Conservation (phyloP, 2,329 filamentous ascomycete genomes). For the Neonectria ditissima region DNA sequence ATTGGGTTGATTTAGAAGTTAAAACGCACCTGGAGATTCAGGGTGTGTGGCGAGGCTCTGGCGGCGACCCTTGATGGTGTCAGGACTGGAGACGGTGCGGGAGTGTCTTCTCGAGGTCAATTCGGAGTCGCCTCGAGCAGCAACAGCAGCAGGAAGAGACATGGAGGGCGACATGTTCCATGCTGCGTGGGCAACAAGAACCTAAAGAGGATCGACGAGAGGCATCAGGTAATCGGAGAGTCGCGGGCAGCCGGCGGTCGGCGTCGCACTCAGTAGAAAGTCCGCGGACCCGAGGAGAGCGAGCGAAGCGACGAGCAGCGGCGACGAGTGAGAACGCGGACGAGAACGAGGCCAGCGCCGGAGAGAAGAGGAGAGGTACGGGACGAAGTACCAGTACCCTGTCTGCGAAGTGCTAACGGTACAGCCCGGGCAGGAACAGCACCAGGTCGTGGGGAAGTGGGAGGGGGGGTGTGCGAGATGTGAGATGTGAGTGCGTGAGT, state of each 20-base stretch:
- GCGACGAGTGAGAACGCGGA: slow-evolving; percentile 32
- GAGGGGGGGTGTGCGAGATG: neutral
- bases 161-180: slow-evolving; percentile 52
- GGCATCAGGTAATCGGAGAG: slow-evolving; percentile 30
- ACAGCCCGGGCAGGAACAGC: neutral
- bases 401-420: neutral
- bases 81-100: slow-evolving; percentile 40
- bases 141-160: slow-evolving; percentile 41
- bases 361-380: slow-evolving; percentile 31
- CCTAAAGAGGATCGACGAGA: slow-evolving; percentile 38
- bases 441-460: slow-evolving; percentile 1
- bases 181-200: slow-evolving; percentile 45
- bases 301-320: neutral
- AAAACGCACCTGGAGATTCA: slow-evolving; percentile 48
- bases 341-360: slow-evolving; percentile 33
- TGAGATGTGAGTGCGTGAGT: neutral
- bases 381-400: slow-evolving; percentile 22
- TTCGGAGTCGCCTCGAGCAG: slow-evolving; percentile 43
- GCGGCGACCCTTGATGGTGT: slow-evolving; percentile 37
- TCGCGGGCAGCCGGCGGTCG: slow-evolving; percentile 38
- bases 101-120: slow-evolving; percentile 42
- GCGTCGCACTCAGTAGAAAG: slow-evolving; percentile 39
- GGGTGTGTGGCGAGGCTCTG: slow-evolving; percentile 43
- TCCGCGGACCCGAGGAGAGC: slow-evolving; percentile 39
- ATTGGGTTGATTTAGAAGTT: neutral